A percentile compares a stretch with the other conserved stretches of the same genome.
Conservation (phyloP, 306 rosid genomes). For the Pyrus bretschneideri region DNA sequence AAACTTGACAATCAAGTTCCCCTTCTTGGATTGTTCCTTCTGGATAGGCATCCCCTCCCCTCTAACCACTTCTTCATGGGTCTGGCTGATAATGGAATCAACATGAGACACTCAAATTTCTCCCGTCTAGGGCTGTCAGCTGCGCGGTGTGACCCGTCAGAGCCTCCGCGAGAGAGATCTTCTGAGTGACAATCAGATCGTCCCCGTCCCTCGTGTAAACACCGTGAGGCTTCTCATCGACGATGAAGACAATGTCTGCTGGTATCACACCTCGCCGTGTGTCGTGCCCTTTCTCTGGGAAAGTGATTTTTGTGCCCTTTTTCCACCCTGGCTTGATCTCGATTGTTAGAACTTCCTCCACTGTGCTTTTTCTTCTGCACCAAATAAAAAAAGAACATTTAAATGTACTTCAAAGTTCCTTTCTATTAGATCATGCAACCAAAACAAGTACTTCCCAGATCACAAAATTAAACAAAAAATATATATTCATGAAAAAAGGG, state of each 20-base stretch:
- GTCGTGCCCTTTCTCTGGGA: conserved; percentile 77
- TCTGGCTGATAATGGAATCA: conserved; percentile 47
- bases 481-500: not conserved
- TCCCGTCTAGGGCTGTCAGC: conserved; percentile 62
- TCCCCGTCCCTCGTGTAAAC: conserved; percentile 76
- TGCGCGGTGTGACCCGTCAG: conserved; percentile 68
- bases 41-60: conserved; percentile 95
- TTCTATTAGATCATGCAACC: no score
- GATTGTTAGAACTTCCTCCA: conserved; percentile 73
- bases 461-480: not conserved
- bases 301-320: conserved; percentile 87
- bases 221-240: conserved; percentile 79
- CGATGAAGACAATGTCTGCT: conserved; percentile 70
- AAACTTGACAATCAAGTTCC: conserved; percentile 79
- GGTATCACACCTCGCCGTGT: conserved; percentile 57
- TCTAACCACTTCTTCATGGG: conserved; percentile 68
- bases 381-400: conserved; percentile 5
- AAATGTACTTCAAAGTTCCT: not conserved
- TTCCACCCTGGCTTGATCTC: conserved; percentile 97
- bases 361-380: conserved; percentile 53
- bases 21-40: conserved; percentile 66
- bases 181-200: conserved; percentile 62
- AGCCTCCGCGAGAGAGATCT: conserved; percentile 76
- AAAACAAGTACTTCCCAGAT: no score
- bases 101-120: conserved; percentile 46